phyloP scores from a whole-genome alignment of 345 rosid species.

The Sisymbrium altissimum region DNA sequence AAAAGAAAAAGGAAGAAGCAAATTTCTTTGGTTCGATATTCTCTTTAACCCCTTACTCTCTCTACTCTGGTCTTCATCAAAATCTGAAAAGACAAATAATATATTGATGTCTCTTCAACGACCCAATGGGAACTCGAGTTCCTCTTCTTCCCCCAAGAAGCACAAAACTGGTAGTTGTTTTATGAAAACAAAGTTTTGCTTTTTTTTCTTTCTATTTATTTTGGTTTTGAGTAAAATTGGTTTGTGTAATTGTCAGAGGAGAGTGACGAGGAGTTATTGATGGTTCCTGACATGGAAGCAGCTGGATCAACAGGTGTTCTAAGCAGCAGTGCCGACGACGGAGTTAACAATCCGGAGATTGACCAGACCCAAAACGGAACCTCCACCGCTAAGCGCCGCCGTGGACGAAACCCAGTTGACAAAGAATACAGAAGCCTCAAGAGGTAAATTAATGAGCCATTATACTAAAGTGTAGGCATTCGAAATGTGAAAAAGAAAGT shows the following conservation, averaged over 20 bases:
- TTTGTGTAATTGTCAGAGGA: constrained; percentile 38
- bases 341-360: constrained; percentile 7
- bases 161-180: constrained; percentile 19
- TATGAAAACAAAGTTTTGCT: background rate
- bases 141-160: constrained; percentile 25
- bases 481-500: background rate
- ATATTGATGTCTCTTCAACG: constrained; percentile 36
- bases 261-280: constrained; percentile 64
- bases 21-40: constrained; percentile 8
- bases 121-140: constrained; percentile 30
- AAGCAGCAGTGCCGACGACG: constrained; percentile 23
- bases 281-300: constrained; percentile 67
- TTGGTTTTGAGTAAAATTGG: background rate
- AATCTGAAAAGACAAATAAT: constrained; percentile 11
- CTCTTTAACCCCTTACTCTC: constrained; percentile 7
- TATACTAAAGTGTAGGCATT: background rate
- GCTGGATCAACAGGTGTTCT: constrained; percentile 20
- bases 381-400: constrained; percentile 35
- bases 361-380: constrained; percentile 28
- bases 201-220: background rate
- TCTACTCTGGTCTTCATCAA: constrained; percentile 3
- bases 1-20: background rate
- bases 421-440: constrained; percentile 69
- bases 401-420: constrained; percentile 57
- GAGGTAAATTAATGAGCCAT: constrained; percentile 36